A percentile compares a stretch with the other conserved stretches of the same genome.
Conservation (phyloP, 1,284 basidiomycete species). For the Tylopilus sp. region DNA sequence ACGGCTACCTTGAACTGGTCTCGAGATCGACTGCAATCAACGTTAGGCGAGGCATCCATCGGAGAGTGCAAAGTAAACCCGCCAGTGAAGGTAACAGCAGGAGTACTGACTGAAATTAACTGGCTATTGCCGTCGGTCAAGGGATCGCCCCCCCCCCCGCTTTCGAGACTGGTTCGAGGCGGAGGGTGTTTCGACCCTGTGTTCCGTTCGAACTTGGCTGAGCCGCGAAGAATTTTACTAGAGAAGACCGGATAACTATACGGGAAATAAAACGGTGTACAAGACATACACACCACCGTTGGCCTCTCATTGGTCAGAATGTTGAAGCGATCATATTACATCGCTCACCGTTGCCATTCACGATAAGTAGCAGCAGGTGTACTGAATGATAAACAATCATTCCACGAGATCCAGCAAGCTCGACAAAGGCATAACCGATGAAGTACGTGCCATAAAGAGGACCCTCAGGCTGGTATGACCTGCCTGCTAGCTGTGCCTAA, state of each 20-base stretch:
- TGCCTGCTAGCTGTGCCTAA: too few species aligned
- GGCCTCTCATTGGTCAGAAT: too few species aligned
- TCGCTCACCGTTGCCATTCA: too few species aligned
- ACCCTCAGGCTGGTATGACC: too few species aligned
- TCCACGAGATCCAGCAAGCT: too few species aligned
- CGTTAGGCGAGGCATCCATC: background rate
- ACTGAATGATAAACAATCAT: too few species aligned
- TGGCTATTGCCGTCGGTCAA: constrained; percentile 21
- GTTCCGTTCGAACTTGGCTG: constrained; percentile 10
- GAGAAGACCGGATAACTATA: background rate
- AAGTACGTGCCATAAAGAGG: too few species aligned
- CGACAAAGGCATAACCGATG: too few species aligned
- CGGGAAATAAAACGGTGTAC: too few species aligned
- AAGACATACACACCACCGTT: constrained; percentile 9
- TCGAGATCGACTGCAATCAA: constrained; percentile 33
- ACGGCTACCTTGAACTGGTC: constrained; percentile 29
- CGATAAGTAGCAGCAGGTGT: too few species aligned
- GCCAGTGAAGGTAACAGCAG: constrained; percentile 17
- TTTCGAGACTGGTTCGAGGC: background rate
- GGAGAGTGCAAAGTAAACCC: background rate
- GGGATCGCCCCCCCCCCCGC: background rate
- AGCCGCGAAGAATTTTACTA: constrained; percentile 13
- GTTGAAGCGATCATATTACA: too few species aligned
- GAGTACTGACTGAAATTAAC: constrained; percentile 32
- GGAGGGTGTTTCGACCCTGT: constrained; percentile 11